Conservation (phyloP, 2,329 filamentous ascomycete species). For the Talaromyces islandicus region DNA sequence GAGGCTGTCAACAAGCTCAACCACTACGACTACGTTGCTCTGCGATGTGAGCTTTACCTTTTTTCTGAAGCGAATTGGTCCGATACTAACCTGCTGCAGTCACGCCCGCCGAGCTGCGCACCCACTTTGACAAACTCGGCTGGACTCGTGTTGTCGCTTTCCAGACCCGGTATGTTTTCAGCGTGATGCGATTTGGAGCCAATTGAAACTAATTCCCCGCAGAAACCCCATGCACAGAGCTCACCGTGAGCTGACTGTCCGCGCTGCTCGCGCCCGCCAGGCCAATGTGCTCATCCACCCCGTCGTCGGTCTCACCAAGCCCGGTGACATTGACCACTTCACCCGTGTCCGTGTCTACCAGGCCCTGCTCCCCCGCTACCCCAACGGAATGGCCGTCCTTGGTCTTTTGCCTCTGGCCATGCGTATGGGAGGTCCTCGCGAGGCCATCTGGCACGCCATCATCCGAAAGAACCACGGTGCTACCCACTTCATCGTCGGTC, state of each 20-base stretch:
- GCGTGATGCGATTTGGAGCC: neutral
- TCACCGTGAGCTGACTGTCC: slow-evolving; percentile 94
- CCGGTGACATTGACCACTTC: slow-evolving; percentile 99
- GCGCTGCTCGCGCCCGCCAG: slow-evolving; percentile 89
- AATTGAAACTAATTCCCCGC: neutral
- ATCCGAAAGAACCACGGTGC: slow-evolving; percentile 99
- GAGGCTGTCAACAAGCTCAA: slow-evolving; percentile 91
- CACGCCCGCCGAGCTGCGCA: slow-evolving; percentile 87
- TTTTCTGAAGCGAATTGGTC: neutral
- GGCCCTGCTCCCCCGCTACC: slow-evolving; percentile 90
- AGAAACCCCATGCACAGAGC: slow-evolving; percentile 98
- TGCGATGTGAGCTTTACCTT: slow-evolving; percentile 67
- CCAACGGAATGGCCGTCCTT: slow-evolving; percentile 97
- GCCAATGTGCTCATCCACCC: slow-evolving; percentile 99
- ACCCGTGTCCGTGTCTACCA: slow-evolving; percentile 98
- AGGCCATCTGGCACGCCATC: slow-evolving; percentile 99
- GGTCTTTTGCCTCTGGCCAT: slow-evolving; percentile 93
- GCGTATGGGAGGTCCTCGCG: slow-evolving; percentile 97
- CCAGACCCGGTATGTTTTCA: slow-evolving; percentile 62
- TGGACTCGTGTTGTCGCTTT: slow-evolving; percentile 97
- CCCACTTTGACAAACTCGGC: slow-evolving; percentile 98
- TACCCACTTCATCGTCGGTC: slow-evolving; percentile 98
- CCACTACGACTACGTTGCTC: slow-evolving; percentile 98
- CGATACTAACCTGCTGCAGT: slow-evolving; percentile 44
- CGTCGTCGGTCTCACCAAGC: slow-evolving; percentile 96